A percentile compares a stretch with the other conserved stretches of the same genome.
Evolutionary conservation across 768 basidiomycete genomes (phyloP).

Genomic region (Leccinellum luteum): DNA sequence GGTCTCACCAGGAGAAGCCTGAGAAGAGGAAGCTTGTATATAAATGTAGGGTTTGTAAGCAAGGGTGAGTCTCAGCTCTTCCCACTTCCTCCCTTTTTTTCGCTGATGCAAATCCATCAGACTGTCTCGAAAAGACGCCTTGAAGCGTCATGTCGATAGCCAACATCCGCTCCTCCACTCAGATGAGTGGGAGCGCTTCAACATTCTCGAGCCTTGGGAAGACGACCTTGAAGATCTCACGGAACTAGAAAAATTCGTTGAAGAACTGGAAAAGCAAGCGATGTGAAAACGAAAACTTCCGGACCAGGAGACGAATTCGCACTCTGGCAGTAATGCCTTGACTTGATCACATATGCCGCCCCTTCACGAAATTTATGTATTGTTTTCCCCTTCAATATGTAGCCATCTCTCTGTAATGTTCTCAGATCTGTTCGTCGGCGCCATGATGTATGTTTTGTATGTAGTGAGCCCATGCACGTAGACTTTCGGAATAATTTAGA

Average conservation of each 20-base stretch:
- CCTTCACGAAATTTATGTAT: neutral
- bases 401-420: no score
- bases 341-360: neutral
- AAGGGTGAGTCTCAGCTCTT: neutral
- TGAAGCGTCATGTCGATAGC: slow-evolving; percentile 6
- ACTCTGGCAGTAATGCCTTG: neutral
- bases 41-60: neutral
- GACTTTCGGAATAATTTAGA: no score
- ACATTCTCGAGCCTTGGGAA: neutral
- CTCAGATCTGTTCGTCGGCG: no score
- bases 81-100: neutral
- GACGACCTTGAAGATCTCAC: neutral
- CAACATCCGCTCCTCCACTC: neutral
- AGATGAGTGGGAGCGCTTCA: neutral
- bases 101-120: neutral
- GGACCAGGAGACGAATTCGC: neutral
- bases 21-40: neutral
- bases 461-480: no score
- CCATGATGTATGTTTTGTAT: no score
- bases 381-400: neutral
- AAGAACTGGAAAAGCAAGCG: neutral
- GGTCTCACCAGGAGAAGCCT: neutral
- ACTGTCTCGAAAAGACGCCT: slow-evolving; percentile 3
- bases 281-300: neutral
- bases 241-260: neutral